These are phyloP conservation scores for Sclerotinia subarctica DNA, from an alignment of 2,329 filamentous ascomycete genomes.

Conservation along the genomic window DNA sequence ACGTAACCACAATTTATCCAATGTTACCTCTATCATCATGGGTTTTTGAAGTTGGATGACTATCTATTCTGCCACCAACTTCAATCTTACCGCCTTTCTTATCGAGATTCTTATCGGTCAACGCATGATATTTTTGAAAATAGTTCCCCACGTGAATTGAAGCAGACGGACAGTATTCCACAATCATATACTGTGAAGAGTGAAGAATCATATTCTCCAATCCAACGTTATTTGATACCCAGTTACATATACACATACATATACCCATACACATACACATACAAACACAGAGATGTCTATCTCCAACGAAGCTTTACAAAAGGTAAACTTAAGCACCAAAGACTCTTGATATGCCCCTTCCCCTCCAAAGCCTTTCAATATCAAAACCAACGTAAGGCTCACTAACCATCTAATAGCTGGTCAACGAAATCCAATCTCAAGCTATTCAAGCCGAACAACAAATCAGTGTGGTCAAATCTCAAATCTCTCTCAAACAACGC, in stretches of 20 bases:
- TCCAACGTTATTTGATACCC: not conserved
- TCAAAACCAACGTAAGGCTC: conserved; percentile 16
- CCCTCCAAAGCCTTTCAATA: not conserved
- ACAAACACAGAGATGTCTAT: conserved; percentile 68
- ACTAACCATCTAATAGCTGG: conserved; percentile 55
- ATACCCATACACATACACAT: not conserved
- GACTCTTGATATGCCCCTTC: not conserved
- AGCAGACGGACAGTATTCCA: conserved; percentile 4
- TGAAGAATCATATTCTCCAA: not conserved
- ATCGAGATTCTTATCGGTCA: not conserved
- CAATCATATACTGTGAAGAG: not conserved
- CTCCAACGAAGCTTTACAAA: conserved; percentile 88
- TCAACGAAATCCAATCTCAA: conserved; percentile 91
- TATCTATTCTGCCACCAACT: not conserved
- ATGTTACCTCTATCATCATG: not conserved
- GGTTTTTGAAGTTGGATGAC: too few relatives aligned
- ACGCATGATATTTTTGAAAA: conserved; percentile 18
- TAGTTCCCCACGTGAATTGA: conserved; percentile 2
- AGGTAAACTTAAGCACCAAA: conserved; percentile 52
- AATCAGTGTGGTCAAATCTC: conserved; percentile 78
- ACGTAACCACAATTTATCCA: not conserved
- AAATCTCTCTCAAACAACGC: conserved; percentile 80
- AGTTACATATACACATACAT: not conserved
- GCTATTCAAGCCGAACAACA: conserved; percentile 87
- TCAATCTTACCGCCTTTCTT: not conserved